These are phyloP conservation scores for Ramaria sp. DNA, from an alignment of 768 basidiomycete species.

Conservation along the genomic window DNA sequence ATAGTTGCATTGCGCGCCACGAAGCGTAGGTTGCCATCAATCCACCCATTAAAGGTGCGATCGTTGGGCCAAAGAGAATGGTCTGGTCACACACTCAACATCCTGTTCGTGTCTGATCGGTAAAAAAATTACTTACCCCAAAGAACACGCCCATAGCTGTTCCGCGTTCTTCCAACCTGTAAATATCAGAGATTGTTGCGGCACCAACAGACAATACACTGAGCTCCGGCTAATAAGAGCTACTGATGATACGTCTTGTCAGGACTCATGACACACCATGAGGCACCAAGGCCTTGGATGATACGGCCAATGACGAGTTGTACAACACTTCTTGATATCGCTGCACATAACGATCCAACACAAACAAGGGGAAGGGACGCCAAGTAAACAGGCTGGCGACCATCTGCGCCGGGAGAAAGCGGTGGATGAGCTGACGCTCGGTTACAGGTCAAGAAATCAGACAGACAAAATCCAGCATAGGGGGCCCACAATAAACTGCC, in stretches of 20 bases:
- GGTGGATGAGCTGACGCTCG: no score
- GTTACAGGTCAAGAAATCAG: no score
- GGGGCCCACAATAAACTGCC: conserved; percentile 43
- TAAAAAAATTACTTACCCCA: conserved; percentile 10
- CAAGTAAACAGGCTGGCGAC: conserved; percentile 51
- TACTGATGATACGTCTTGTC: no score
- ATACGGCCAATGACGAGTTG: conserved; percentile 51
- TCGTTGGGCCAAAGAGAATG: conserved; percentile 23
- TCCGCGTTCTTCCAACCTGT: conserved; percentile 6
- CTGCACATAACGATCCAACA: conserved; percentile 51
- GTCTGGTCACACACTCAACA: not conserved
- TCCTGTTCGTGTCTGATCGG: not conserved
- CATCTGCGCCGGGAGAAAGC: conserved; percentile 33
- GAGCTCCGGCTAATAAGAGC: conserved; percentile 38
- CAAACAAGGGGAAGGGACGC: conserved; percentile 46
- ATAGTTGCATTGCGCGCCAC: conserved; percentile 51
- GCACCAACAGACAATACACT: conserved; percentile 36
- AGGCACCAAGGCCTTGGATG: conserved; percentile 31
- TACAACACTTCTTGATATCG: conserved; percentile 30
- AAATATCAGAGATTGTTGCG: conserved; percentile 32
- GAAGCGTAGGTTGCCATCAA: conserved; percentile 22
- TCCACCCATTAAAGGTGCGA: conserved; percentile 7
- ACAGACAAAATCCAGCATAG: conserved; percentile 39
- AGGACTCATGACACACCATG: no score
- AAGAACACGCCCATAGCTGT: conserved; percentile 48